These are phyloP conservation scores for Jaapia argillacea DNA, from an alignment of 768 basidiomycete species.

Conservation along the genomic window DNA sequence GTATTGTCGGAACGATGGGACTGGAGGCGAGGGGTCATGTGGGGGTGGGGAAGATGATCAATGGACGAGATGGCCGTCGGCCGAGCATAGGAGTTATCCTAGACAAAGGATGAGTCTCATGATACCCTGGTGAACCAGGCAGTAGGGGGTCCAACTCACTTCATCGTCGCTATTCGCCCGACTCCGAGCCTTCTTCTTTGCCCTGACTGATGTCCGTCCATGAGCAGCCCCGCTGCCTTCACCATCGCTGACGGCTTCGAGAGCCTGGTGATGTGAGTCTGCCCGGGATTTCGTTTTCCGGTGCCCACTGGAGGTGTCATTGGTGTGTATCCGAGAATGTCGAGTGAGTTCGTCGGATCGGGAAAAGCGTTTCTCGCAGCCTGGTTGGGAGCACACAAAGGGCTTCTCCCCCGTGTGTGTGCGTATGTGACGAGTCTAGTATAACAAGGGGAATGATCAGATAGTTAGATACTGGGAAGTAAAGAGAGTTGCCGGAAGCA, in stretches of 20 bases:
- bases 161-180: conserved; percentile 78
- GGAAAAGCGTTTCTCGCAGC: conserved; percentile 98
- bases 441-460: too few species aligned
- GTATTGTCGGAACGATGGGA: conserved; percentile 10
- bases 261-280: conserved; percentile 12
- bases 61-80: conserved; percentile 22
- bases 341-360: conserved; percentile 97
- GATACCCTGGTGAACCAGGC: conserved; percentile 10
- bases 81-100: conserved; percentile 28
- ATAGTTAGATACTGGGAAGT: too few species aligned
- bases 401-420: conserved; percentile 99
- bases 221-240: conserved; percentile 8
- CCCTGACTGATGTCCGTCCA: conserved; percentile 25
- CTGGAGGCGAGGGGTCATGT: conserved; percentile 8
- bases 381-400: conserved; percentile 81
- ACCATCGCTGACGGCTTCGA: conserved; percentile 2
- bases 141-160: conserved; percentile 34
- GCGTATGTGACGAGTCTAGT: conserved; percentile 91
- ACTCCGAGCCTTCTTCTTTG: conserved; percentile 73
- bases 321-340: conserved; percentile 88
- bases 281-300: conserved; percentile 20
- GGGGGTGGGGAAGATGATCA: conserved; percentile 14
- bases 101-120: conserved; percentile 9
- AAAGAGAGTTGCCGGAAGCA: conserved; percentile 4
- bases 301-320: conserved; percentile 22